Base-by-base conservation (phyloP, 179 eudicot genomes). In the Silene coronaria region DNA sequence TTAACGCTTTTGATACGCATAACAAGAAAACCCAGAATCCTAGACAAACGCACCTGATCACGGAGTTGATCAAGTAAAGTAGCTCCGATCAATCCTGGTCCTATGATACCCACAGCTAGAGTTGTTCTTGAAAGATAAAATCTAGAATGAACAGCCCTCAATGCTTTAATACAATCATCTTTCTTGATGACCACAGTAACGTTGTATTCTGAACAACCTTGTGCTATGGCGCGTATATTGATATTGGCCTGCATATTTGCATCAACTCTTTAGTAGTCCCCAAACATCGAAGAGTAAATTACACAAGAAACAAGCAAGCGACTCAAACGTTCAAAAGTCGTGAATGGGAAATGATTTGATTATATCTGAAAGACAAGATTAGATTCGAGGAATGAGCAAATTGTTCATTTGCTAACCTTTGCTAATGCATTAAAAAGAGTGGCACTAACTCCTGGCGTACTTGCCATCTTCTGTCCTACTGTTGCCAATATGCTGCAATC, bases 381-480 rank as follows among this genome's bases (percentile, higher is more conserved):
- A 81, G 0, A 58, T 75, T 57, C 69, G 59, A 79, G 16, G 62
- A 65, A 67, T 3, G 10, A 21, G 34, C 48, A 55, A 28, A 46
- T 22, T 13, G 22, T 60, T 75, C 73, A 61, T 75, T 51, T 78
- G 17, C 87, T 66, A 74, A 93, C 99, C 98, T 96, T 93, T 46
- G 98, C 99, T 72, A 95, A 88, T 60, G 99, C 99, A 80, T 83
- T 85, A 81, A 95, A 95, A 53, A 96, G 87, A 73, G 97, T 93
- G 75, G 99, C 99, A 87, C 99, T 91, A 65, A 96, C 99, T 82
- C 99, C 99, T 65, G 97, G 97, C 70, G 99, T 91, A 79, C 99
- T 96, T 16, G 98, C 99, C 99, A 96, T 96, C 82, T 85, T 96
- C 89, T 96, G 99, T 53, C 99, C 99, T 65, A 96, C 99, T 30